Percentiles rank a stretch among this genome's conserved stretches.
phyloP scores from a whole-genome alignment of 1,284 basidiomycete genomes.

The Anthracocystis setariae region DNA sequence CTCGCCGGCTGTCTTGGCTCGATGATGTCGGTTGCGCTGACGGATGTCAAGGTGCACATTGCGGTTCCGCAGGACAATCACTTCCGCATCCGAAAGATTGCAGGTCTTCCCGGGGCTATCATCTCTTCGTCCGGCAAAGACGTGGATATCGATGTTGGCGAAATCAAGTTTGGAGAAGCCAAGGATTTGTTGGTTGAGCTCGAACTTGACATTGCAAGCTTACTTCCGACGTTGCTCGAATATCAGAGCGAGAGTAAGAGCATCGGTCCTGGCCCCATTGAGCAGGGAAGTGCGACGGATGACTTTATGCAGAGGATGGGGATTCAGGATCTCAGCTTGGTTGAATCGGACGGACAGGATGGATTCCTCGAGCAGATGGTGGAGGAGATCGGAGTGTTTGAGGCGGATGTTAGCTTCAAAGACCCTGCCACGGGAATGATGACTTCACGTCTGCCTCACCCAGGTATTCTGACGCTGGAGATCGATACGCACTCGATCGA shows the following conservation, averaged over 20 bases:
- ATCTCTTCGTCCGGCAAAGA: slow-evolving; percentile 87
- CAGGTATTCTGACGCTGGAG: slow-evolving; percentile 58
- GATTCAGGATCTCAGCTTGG: slow-evolving; percentile 53
- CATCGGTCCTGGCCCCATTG: slow-evolving; percentile 39
- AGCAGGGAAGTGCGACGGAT: slow-evolving; percentile 59
- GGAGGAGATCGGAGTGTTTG: slow-evolving; percentile 61
- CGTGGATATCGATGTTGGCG: slow-evolving; percentile 93
- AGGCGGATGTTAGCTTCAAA: slow-evolving; percentile 58
- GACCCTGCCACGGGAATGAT: slow-evolving; percentile 49
- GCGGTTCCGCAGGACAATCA: slow-evolving; percentile 60
- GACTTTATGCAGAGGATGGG: slow-evolving; percentile 64
- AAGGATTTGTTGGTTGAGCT: slow-evolving; percentile 64
- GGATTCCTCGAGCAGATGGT: slow-evolving; percentile 54
- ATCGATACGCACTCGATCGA: slow-evolving; percentile 55
- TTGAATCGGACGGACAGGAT: slow-evolving; percentile 40
- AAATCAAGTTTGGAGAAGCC: slow-evolving; percentile 69
- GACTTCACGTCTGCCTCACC: slow-evolving; percentile 43
- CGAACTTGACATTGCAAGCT: slow-evolving; percentile 53
- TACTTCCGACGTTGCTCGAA: slow-evolving; percentile 42
- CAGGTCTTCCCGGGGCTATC: slow-evolving; percentile 69
- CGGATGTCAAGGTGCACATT: slow-evolving; percentile 59
- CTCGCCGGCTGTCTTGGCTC: slow-evolving; percentile 61
- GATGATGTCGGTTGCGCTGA: slow-evolving; percentile 60
- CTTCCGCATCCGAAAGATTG: slow-evolving; percentile 60
- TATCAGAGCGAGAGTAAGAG: slow-evolving; percentile 35